Conservation (phyloP, 352 stramenopile species). For the Phytopythium aichiense region DNA sequence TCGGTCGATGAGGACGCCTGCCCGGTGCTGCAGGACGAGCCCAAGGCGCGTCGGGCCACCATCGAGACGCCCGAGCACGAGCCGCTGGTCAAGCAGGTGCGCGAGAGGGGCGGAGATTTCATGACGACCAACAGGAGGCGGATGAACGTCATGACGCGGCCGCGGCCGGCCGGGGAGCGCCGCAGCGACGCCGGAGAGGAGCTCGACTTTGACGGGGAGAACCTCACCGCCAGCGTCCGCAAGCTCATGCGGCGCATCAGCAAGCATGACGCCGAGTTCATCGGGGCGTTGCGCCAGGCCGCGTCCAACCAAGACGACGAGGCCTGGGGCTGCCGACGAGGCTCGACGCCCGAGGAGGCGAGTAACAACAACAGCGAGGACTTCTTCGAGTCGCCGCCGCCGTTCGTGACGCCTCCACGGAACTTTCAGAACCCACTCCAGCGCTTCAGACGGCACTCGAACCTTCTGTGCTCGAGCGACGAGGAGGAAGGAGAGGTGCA, state of each 20-base stretch:
- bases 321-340: conserved; percentile 4
- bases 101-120: conserved; percentile 4
- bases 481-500: conserved; percentile 23
- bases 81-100: background rate
- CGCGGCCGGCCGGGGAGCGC: background rate
- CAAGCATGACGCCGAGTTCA: conserved; percentile 16
- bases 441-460: background rate
- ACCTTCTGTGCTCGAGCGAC: conserved; percentile 9
- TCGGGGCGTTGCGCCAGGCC: background rate
- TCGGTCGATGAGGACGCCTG: conserved; percentile 12
- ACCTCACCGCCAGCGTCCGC: conserved; percentile 41
- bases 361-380: background rate
- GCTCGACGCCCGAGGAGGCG: conserved; percentile 6
- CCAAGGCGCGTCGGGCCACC: background rate
- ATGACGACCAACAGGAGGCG: conserved; percentile 1
- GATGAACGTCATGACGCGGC: background rate
- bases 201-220: conserved; percentile 39
- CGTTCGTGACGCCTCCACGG: background rate
- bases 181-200: conserved; percentile 17
- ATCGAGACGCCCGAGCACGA: background rate
- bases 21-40: background rate
- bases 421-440: background rate
- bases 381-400: background rate
- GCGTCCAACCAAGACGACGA: conserved; percentile 44
- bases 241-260: conserved; percentile 50